Evolutionary conservation across 768 basidiomycete genomes (phyloP), one percentile per base, ranked within the genome.

Genomic region (Cubamyces sp.): DNA sequence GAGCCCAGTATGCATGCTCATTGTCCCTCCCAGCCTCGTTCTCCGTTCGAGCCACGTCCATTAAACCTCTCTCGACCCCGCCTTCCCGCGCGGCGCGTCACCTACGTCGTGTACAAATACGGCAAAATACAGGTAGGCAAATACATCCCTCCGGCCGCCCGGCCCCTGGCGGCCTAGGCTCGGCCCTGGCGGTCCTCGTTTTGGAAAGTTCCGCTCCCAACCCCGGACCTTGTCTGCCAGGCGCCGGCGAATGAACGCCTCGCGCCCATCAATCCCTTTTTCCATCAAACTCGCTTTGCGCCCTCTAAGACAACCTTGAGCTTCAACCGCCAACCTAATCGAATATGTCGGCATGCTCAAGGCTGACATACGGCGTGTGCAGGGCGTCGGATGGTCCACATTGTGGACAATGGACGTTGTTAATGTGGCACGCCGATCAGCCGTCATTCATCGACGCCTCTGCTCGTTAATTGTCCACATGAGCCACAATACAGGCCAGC

Each of bases 21-120:
- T 41, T n/a, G 6, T 23, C 5, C 43, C 15, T 28, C 49, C n/a
- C 47, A 26, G 42, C 9, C 4, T 30, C 43, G 34, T 58, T 51
- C 48, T 58, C 57, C 40, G 39, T 37, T 23, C 40, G 41, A 34
- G 41, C 57, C 34, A 34, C 30, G 57, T 45, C 48, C 41, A 52
- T 42, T 43, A 51, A 25, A 48, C 39, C 49, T 26, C 39, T n/a
- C 14, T 21, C 40, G 19, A 48, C 46, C 39, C 39, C 39, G n/a
- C 6, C 39, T 34, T 28, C 16, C 49, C 18, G 30, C 16, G 23
- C 49, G 30, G 39, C 57, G 34, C 34, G 34, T 7, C 34, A 6
- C 34, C 34, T 34, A 34, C 34, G 34, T 37, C 47, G 57, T 51
- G 57, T 59, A 43, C 57, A 59, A 59, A 59, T 45, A 59, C 9